phyloP scores from a whole-genome alignment of 1,284 basidiomycete genomes.

The Microbotryum scabiosae region DNA sequence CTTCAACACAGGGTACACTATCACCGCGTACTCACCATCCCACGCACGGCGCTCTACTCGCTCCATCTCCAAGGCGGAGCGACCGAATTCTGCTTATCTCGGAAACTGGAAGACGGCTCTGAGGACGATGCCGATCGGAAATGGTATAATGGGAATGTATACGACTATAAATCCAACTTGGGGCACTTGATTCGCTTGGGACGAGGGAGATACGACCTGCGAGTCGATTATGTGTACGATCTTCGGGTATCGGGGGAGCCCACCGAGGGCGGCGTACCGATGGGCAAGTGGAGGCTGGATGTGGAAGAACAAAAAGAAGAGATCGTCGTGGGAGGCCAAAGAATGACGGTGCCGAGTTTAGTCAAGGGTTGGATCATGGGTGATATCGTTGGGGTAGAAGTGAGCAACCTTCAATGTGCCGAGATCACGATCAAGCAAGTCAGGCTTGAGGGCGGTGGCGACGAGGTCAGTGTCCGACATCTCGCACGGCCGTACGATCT shows the following conservation, averaged over 20 bases:
- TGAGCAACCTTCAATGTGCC: conserved; percentile 18
- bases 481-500: no score
- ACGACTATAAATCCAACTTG: conserved; percentile 46
- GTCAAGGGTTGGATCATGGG: conserved; percentile 6
- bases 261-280: background rate
- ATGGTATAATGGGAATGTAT: conserved; percentile 62
- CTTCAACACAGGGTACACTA: conserved; percentile 64
- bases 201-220: background rate
- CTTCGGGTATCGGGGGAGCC: background rate
- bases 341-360: background rate
- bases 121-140: conserved; percentile 42
- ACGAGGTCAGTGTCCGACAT: no score
- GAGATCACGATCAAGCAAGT: conserved; percentile 51
- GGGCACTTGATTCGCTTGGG: conserved; percentile 1
- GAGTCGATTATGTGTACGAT: background rate
- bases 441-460: conserved; percentile 45
- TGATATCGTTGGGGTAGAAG: background rate
- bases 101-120: conserved; percentile 43
- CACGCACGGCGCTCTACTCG: conserved; percentile 42
- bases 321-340: background rate
- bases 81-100: conserved; percentile 58
- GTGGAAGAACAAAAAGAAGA: background rate
- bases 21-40: conserved; percentile 52
- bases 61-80: conserved; percentile 44
- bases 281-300: background rate